Evolutionary conservation across 2,329 filamentous ascomycete genomes (phyloP).

Genomic region (Fusarium sp.): DNA sequence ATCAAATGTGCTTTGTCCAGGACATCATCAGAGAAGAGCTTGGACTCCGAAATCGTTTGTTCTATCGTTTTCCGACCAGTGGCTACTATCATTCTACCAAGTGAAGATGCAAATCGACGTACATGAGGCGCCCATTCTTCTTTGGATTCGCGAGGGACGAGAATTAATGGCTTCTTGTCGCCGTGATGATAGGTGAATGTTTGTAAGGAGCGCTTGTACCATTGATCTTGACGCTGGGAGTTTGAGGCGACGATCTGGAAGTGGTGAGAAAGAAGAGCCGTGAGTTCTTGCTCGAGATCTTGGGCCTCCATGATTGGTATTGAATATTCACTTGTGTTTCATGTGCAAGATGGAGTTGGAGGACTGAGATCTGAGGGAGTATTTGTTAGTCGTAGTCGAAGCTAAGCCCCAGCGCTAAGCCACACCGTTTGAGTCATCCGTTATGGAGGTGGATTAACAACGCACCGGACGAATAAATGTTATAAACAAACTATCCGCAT

Average conservation of each 20-base stretch:
- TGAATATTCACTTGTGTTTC: fast-evolving
- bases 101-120: background rate
- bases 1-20: fast-evolving
- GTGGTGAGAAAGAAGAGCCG: background rate
- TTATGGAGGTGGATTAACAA: background rate
- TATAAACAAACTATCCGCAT: too few species aligned
- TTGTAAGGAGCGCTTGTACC: conserved; percentile 19
- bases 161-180: background rate
- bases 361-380: too few species aligned
- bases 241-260: conserved; percentile 5
- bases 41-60: fast-evolving
- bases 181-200: background rate
- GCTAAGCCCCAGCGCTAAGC: background rate
- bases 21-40: background rate
- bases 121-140: conserved; percentile 10
- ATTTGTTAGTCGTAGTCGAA: fast-evolving
- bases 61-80: fast-evolving
- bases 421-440: background rate
- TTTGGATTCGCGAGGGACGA: background rate
- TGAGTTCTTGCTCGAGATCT: fast-evolving
- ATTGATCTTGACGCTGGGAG: conserved; percentile 22
- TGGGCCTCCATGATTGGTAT: background rate
- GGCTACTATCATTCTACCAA: background rate
- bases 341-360: too few species aligned
- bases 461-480: too few species aligned